phyloP scores from a whole-genome alignment of 2,329 filamentous ascomycete species.

The Pestalotiopsis sp. region DNA sequence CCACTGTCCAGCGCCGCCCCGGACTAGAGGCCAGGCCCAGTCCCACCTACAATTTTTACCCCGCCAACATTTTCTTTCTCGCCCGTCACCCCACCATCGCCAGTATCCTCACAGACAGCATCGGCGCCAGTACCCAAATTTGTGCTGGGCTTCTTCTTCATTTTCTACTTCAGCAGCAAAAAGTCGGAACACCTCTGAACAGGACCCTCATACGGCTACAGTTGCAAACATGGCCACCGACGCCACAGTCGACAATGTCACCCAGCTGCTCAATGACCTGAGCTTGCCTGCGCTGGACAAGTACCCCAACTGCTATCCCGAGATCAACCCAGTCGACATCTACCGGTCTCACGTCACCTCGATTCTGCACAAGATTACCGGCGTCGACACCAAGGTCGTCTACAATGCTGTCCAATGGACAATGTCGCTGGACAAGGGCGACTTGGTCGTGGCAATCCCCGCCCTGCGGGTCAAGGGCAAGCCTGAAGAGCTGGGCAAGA shows the following conservation, averaged over 20 bases:
- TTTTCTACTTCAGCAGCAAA: neutral
- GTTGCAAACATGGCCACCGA: constrained; percentile 23
- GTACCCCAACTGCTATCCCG: constrained; percentile 64
- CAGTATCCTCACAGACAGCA: neutral
- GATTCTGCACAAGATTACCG: constrained; percentile 68
- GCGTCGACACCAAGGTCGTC: constrained; percentile 71
- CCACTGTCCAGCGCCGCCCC: neutral
- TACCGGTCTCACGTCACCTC: constrained; percentile 79
- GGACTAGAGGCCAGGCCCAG: neutral
- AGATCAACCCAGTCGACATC: constrained; percentile 76
- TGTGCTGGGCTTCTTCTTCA: neutral
- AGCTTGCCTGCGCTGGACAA: constrained; percentile 31
- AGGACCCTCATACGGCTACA: neutral
- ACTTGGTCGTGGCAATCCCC: constrained; percentile 77
- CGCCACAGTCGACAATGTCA: constrained; percentile 24
- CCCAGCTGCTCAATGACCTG: constrained; percentile 25
- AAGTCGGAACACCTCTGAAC: neutral
- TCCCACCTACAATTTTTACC: constrained; percentile 15
- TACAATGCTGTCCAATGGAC: constrained; percentile 81
- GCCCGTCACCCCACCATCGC: constrained; percentile 17
- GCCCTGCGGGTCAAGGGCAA: constrained; percentile 80
- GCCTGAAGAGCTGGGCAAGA: constrained; percentile 61
- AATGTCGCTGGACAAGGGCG: constrained; percentile 77
- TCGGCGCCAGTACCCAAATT: neutral
- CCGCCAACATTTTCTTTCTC: constrained; percentile 16